Base-by-base conservation (phyloP, 1,284 basidiomycete species). In the Paramarasmius palmivorus region DNA sequence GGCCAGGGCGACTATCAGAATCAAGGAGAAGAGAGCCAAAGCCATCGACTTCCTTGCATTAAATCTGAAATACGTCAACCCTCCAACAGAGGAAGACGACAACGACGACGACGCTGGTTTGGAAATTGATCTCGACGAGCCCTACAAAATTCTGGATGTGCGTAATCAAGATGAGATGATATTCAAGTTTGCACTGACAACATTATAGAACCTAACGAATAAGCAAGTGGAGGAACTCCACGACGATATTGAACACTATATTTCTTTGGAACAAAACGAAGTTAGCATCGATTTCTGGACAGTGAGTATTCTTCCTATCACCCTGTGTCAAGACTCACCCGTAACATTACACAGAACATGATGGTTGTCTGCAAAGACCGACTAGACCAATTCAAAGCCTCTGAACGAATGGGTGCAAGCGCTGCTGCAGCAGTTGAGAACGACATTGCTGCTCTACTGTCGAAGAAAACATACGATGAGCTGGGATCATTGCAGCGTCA, bases 111-210 rank as follows among this genome's bases (percentile, higher is more conserved):
- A 93, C 57, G 85, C 90, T 39, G 93, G 93, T 12, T 80, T 99
- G 48, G 97, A 99, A 71, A 97, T 98, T 63, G 97, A 99, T 71
- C 82, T 99, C 44, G 95, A 98, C 62, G 97, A 99, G 69, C 97
- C 97, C 0, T 98, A 98, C 73, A 90, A 90, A 61, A 98, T 99
- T 60, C 90, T 99, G 59, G 92, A 97, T 58, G 93, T 93, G 65
- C 58, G 89, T 76, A 15, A 50, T 17, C 40, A 39, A 34, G 39
- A 36, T 44, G 29, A 23, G 26, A n/a, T 14, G 0, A n/a, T 35
- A 37, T 50, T 20, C 4, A 45, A 23, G 32, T 46, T 32, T 42
- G 8, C 32, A 54, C 57, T 75, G 51, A 70, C 58, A 32, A 34
- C 42, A 47, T 48, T 55, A 15, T 66, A 96, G 90, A 97, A 90